These are phyloP conservation scores for Bertia moriformis DNA, from an alignment of 2,329 filamentous ascomycete genomes.

Conservation along the genomic window DNA sequence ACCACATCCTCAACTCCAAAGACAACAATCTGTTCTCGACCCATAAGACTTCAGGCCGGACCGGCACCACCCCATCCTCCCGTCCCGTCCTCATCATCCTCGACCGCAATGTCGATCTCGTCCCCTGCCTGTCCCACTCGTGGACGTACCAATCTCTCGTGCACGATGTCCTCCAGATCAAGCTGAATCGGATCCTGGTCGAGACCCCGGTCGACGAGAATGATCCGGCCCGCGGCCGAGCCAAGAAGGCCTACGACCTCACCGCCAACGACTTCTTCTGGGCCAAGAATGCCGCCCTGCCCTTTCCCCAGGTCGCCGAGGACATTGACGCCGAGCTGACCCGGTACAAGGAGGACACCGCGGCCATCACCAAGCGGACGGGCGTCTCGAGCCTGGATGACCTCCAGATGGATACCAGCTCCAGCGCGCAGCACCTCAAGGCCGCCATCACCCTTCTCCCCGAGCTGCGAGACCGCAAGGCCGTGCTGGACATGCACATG, in stretches of 20 bases:
- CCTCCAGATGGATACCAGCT: conserved; percentile 72
- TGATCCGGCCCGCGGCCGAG: conserved; percentile 58
- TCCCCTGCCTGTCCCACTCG: conserved; percentile 97
- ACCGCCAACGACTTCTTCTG: conserved; percentile 91
- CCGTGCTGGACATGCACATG: conserved; percentile 94
- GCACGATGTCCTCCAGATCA: conserved; percentile 62
- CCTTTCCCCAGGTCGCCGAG: conserved; percentile 91
- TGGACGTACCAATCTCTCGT: conserved; percentile 81
- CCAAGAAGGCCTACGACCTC: conserved; percentile 81
- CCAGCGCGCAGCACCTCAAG: conserved; percentile 87
- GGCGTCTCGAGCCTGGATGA: conserved; percentile 87
- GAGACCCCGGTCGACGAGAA: conserved; percentile 69
- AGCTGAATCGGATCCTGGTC: conserved; percentile 86
- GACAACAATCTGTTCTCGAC: conserved; percentile 87
- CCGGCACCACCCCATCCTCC: conserved; percentile 56
- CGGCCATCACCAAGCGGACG: conserved; percentile 86
- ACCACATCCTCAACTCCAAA: conserved; percentile 94
- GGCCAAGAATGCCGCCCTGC: conserved; percentile 76
- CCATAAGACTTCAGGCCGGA: conserved; percentile 39
- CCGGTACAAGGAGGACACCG: conserved; percentile 88
- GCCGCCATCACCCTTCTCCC: conserved; percentile 86
- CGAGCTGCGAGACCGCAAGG: conserved; percentile 81
- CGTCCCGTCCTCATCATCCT: conserved; percentile 84
- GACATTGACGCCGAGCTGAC: conserved; percentile 89
- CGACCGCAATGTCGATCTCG: conserved; percentile 86